Evolutionary conservation across 768 basidiomycete genomes (phyloP), one percentile per base, ranked within the genome.

Genomic region (Calocybe indica): DNA sequence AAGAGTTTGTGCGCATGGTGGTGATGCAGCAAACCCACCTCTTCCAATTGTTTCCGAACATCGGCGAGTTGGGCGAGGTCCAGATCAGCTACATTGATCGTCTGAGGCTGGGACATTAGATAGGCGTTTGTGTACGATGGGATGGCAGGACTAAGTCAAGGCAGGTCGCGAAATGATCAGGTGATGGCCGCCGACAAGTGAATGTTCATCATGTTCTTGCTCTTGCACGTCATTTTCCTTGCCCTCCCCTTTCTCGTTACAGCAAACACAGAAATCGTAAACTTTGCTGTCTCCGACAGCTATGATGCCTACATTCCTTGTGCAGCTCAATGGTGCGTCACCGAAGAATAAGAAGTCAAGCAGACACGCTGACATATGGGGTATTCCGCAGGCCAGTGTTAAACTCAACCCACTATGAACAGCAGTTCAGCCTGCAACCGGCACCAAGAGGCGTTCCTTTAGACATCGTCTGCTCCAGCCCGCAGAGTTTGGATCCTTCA

Each of bases 41-140:
- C 91, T 58, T 99, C 94, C 0, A 99, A 75, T 62, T 97, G 95
- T 52, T 85, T 82, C 55, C 86, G 82, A 36, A 97, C 92, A 55
- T 96, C 92, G 7, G 83, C 75, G 2, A 98, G 79, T 65, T 98
- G 95, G 1, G 82, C 68, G 30, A 94, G 67, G 57, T 92, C 88
- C 44, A 99, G 77, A 65, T 97, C 92, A 10, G 78, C 70, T 12
- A 95, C 74, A 55, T 80, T 87, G 59, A 95, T 76, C 49, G 87
- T 83, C 58, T 89, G 87, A 8, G 76, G 66, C 65, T 77, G 77
- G 22, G 22, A 22, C 22, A 22, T 22, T 22, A 22, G 22, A 22
- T 37, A 40, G 3, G 34, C 22, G 14, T 45, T 36, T 7, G 34
- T 48, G 14, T 46, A 11, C 12, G 14, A 5, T 3, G 6, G 6